Base-by-base conservation (phyloP, 2,329 filamentous ascomycete genomes). In the Knufia fluminis region DNA sequence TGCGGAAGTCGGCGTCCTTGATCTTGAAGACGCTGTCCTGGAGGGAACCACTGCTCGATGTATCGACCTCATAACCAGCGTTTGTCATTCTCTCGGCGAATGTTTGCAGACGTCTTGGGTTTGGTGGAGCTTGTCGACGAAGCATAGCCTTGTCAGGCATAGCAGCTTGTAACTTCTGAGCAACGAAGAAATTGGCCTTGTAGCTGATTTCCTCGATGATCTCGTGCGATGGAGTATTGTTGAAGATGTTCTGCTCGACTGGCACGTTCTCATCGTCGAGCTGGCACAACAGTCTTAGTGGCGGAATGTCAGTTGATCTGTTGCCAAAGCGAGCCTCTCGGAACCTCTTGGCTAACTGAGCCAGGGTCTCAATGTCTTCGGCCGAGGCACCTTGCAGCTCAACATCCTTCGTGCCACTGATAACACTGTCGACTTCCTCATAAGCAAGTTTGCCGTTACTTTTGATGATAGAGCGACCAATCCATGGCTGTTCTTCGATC, bases 191-290 rank as follows among this genome's bases (percentile, higher is more conserved):
- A 65, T 98, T 97, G 51, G 87, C 86, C 73, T 94, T 94, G 75
- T 95, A 86, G 71, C 88, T 84, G 47, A 98, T 75, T 71, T 98
- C 92, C 67, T 98, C 92, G 39, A 96, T 87, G 55, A 97, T 79
- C 70, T 97, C 91, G 55, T 94, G 88, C 2, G 90, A 87, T 8
- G 83, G 76, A 10, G 87, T 88, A 24, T 87, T 91, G 66, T 96
- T 84, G 62, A 97, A 98, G 56, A 98, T 86, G 71, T 97, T 98
- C 65, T 88, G 81, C 71, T 95, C 89, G 35, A 97, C 90, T 2
- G 91, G 92, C 47, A 96, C 88, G 66, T 97, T 97, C 74, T 98
- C 92, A 60, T 98, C 92, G 59, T 98, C 92, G 35, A 97, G 77
- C 69, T 95, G 90, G 68, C 95, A 89, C 54, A 97, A 74, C 41